Evolutionary conservation across 495 filamentous ascomycete species (phyloP).

Genomic region (Penicillium maclennaniae): DNA sequence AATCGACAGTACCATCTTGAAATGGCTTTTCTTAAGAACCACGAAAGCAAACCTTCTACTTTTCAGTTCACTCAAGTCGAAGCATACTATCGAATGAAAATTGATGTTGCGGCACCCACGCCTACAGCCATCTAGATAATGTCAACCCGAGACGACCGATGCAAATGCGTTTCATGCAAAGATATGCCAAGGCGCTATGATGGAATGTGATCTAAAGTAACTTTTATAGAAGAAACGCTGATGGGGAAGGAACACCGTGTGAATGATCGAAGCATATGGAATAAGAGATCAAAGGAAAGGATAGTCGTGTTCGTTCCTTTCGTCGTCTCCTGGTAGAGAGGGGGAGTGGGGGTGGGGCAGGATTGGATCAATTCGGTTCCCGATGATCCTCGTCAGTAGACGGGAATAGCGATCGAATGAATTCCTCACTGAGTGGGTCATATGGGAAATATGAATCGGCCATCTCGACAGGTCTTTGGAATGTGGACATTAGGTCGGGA

Average conservation of each 20-base stretch:
- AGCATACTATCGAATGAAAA: not conserved
- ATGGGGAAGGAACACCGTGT: not conserved
- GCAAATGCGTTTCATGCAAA: slow-evolving; percentile 3
- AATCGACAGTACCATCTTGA: not conserved
- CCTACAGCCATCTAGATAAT: not conserved
- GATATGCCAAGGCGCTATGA: slow-evolving; percentile 1
- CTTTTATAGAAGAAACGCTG: not conserved
- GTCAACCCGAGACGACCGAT: not conserved
- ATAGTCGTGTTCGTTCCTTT: not conserved
- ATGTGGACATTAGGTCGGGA: slow-evolving; percentile 8
- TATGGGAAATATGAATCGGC: slow-evolving; percentile 39
- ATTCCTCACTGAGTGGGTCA: slow-evolving; percentile 42
- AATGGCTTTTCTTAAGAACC: not conserved
- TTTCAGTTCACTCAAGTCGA: not conserved
- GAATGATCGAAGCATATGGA: not conserved
- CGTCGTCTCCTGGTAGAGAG: not conserved
- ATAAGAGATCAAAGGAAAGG: not conserved
- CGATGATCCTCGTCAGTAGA: slow-evolving; percentile 12
- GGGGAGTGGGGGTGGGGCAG: not conserved
- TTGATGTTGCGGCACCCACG: not conserved
- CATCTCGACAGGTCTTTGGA: slow-evolving; percentile 5
- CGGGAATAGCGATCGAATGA: slow-evolving; percentile 45
- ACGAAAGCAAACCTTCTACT: not conserved
- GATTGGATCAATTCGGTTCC: slow-evolving; percentile 1
- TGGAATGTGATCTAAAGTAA: not conserved